phyloP scores from a whole-genome alignment of 2,329 filamentous ascomycete genomes.

The Aureobasidium sp. region DNA sequence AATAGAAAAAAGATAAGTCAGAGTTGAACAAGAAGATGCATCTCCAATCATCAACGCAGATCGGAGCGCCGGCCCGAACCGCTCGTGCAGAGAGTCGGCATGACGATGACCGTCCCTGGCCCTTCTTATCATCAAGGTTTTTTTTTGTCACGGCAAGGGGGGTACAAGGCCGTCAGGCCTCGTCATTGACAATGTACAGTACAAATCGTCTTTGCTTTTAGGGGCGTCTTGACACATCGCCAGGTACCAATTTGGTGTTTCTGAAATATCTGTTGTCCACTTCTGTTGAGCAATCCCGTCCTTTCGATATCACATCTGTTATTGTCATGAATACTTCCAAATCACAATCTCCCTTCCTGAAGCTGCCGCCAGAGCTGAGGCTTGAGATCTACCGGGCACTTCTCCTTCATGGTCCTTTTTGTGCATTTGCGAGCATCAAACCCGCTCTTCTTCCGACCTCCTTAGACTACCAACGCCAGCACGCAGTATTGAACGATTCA shows the following conservation, averaged over 20 bases:
- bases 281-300: neutral
- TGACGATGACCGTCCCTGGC: too few species aligned
- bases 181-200: neutral
- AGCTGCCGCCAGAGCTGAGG: slow-evolving; percentile 40
- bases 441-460: slow-evolving; percentile 27
- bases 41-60: too few species aligned
- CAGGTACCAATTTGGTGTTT: too few species aligned
- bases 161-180: neutral
- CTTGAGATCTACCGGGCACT: slow-evolving; percentile 42
- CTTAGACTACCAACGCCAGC: slow-evolving; percentile 33
- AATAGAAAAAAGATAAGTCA: too few species aligned
- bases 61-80: too few species aligned
- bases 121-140: slow-evolving; percentile 9
- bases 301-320: neutral
- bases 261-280: neutral
- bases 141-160: slow-evolving; percentile 5
- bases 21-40: too few species aligned
- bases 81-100: too few species aligned
- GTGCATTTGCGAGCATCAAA: slow-evolving; percentile 21
- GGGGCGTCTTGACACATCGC: neutral
- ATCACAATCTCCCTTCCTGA: slow-evolving; percentile 32
- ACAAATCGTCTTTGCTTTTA: neutral
- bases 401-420: slow-evolving; percentile 32
- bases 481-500: slow-evolving; percentile 24
- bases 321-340: neutral